phyloP scores from a whole-genome alignment of 129 eudicot species.

The Flaveria linearis region DNA sequence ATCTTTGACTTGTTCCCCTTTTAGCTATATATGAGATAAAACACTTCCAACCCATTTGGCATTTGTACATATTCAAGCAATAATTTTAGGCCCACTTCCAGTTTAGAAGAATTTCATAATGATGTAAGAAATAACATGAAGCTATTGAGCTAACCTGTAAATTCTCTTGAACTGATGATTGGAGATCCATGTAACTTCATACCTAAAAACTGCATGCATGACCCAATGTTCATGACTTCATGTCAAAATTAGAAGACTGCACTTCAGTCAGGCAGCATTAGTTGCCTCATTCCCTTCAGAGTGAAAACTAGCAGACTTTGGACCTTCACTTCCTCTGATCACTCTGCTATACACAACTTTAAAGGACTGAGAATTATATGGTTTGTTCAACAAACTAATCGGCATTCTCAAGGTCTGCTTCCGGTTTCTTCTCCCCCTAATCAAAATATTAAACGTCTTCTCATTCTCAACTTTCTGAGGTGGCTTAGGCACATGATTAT shows the following conservation, averaged over 20 bases:
- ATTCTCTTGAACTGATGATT: slow-evolving; percentile 35
- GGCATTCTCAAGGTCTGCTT: slow-evolving; percentile 97
- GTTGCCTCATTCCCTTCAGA: slow-evolving; percentile 54
- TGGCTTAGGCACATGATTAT: slow-evolving; percentile 39
- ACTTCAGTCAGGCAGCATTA: slow-evolving; percentile 37
- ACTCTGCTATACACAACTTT: slow-evolving; percentile 87
- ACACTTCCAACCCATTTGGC: too few species aligned
- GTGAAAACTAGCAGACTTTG: slow-evolving; percentile 49
- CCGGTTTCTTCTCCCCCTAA: slow-evolving; percentile 89
- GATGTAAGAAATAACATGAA: slow-evolving; percentile 11
- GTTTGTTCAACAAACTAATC: slow-evolving; percentile 77
- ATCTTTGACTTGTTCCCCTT: too few species aligned
- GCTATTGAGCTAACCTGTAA: slow-evolving; percentile 52
- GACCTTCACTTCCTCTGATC: slow-evolving; percentile 70
- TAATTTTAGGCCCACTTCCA: neutral
- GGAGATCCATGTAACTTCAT: slow-evolving; percentile 44
- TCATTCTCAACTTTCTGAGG: slow-evolving; percentile 55
- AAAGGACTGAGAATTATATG: slow-evolving; percentile 82
- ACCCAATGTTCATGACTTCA: slow-evolving; percentile 27
- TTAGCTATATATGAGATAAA: too few species aligned
- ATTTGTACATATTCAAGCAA: slow-evolving; percentile 4
- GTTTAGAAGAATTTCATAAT: neutral
- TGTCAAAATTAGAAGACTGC: slow-evolving; percentile 33
- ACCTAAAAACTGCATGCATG: slow-evolving; percentile 32
- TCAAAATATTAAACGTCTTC: slow-evolving; percentile 76